Evolutionary conservation across 768 basidiomycete genomes (phyloP), one percentile per base, ranked within the genome.

Genomic region (Zangia roseola): DNA sequence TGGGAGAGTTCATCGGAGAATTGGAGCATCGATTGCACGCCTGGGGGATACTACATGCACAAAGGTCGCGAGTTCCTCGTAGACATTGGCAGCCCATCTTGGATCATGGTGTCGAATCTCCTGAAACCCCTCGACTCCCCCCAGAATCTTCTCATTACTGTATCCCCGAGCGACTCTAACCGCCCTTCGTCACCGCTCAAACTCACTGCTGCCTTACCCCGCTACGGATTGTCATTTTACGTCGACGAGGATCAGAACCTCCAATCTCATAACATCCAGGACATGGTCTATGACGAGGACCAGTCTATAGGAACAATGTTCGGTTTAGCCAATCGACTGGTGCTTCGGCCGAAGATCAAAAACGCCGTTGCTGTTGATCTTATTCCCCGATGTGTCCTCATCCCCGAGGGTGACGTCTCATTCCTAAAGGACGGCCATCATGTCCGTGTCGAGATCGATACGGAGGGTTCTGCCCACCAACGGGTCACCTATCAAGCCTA

Each of bases 231-330:
- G 8, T 63, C 68, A 0, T 80, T 80, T 45, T 69, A 68, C 39
- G 26, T 76, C 19, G 64, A 70, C 25, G 38, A 60, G 1, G 58
- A 57, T 2, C 56, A 59, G 14, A 57, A 64, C 21, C 55, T 80
- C 20, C 70, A 74, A 48, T 78, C 71, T 31, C 61, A 50, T 9
- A 75, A 74, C 33, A 62, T 76, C 28, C 69, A 70, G 12, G 66
- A 62, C 19, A 76, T 75, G 67, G 58, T 73, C 14, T 62, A 78
- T n/a, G 74, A 78, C 43, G 2, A 43, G 3, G 42, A 62, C 30
- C 79, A 79, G 49, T 74, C 67, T 1, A 60, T 61, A 2, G 75
- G 76, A 1, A 72, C 75, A 1, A 59, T 81, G 56, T 68, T 77
- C 33, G 80, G 79, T 14, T 55, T 81, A 28, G 33, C 40, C 30